These are phyloP conservation scores for Myriosclerotinia curreyana DNA, from an alignment of 2,329 filamentous ascomycete genomes.

Conservation along the genomic window DNA sequence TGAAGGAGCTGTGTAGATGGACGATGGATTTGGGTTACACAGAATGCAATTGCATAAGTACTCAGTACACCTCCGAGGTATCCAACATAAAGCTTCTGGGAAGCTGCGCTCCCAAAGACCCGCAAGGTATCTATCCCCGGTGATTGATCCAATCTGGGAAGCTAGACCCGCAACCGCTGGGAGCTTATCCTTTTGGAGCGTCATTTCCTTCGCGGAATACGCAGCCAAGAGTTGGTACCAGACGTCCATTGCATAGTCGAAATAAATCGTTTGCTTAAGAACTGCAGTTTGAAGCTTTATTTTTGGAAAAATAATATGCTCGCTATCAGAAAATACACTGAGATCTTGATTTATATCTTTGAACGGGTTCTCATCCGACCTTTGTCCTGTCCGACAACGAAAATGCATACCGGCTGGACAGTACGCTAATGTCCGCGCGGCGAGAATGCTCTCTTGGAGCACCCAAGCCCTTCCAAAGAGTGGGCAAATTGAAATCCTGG, in stretches of 20 bases:
- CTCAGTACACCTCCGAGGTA: background rate
- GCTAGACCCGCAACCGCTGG: background rate
- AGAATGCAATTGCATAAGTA: background rate
- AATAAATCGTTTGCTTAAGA: background rate
- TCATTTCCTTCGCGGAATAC: constrained; percentile 2
- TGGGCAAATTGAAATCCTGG: background rate
- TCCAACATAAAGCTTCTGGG: background rate
- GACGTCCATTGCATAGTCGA: background rate
- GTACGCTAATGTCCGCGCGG: background rate
- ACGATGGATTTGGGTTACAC: background rate
- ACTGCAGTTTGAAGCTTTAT: background rate
- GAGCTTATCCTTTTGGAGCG: constrained; percentile 1
- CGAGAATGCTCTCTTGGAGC: constrained; percentile 8
- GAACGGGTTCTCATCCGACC: background rate
- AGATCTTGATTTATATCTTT: background rate
- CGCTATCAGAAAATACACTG: background rate
- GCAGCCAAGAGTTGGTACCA: background rate
- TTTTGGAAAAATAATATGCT: background rate
- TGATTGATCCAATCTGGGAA: constrained; percentile 1
- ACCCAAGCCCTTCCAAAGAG: constrained; percentile 2
- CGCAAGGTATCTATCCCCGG: background rate
- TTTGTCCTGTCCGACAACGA: background rate
- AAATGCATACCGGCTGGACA: constrained; percentile 3
- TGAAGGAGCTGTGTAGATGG: background rate
- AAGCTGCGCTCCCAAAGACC: constrained; percentile 5